Evolutionary conservation across 768 basidiomycete species (phyloP), one percentile per base, ranked within the genome.

Genomic region (Saitozyma sp.): DNA sequence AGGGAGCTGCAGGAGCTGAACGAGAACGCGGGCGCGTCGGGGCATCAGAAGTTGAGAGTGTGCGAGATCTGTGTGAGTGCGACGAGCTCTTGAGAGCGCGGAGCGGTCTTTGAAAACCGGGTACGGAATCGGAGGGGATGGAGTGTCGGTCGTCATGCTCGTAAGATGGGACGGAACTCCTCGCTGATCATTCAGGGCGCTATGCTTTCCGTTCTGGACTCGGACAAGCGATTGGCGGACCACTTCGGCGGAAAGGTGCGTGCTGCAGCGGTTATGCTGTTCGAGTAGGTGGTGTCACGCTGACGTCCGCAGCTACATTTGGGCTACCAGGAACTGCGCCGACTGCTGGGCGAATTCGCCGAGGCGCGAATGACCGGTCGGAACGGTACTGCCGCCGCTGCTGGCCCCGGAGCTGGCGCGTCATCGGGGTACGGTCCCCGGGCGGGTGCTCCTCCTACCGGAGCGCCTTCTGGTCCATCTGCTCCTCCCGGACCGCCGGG

Each of bases 31-130:
- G 96, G 96, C 59, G 96, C 96, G 6, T 96, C 93, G 60, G 96
- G 96, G n/a, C 96, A 99, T 83, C 96, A 99, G 82, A 98, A 98
- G 81, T 83, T 99, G 71, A 89, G 96, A 65, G 96, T 99, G n/a
- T 98, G 96, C 83, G 96, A 99, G 83, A 94, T 97, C 38, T 99
- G 96, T 78, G 96, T 73, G 54, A 63, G 72, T 68, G 17, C 14
- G 13, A 13, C 45, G 13, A 46, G n/a, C 45, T 17, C 45, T 46
- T 17, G 11, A 16, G 45, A 2, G 11, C 46, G 37, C 13, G 11
- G 45, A n/a, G n/a, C n/a, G n/a, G n/a, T n/a, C n/a, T n/a, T n/a
- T n/a, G n/a, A n/a, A n/a, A n/a, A n/a, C n/a, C n/a, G n/a, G n/a
- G n/a, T n/a, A n/a, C n/a, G n/a, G n/a, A n/a, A n/a, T n/a, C n/a